Percentiles rank a stretch among this genome's conserved stretches.
phyloP scores from a whole-genome alignment of 2,329 filamentous ascomycete species.

The Cladophialophora exuberans region DNA sequence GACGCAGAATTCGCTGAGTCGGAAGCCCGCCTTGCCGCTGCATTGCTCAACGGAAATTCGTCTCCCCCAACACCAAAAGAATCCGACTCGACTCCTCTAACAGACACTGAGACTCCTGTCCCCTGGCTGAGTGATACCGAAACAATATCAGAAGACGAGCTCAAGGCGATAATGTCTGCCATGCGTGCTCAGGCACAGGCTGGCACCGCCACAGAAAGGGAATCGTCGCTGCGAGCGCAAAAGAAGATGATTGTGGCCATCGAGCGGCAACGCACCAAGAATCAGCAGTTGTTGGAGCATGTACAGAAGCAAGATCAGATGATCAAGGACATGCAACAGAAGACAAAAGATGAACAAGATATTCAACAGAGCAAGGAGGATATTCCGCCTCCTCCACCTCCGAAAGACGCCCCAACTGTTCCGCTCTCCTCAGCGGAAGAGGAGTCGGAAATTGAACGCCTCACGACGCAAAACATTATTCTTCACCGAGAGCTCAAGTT shows the following conservation, averaged over 20 bases:
- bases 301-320: conserved; percentile 29
- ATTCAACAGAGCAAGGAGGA: conserved; percentile 10
- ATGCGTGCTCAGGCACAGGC: conserved; percentile 32
- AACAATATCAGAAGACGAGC: conserved; percentile 32
- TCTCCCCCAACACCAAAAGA: background rate
- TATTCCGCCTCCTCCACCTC: conserved; percentile 17
- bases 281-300: conserved; percentile 27
- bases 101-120: conserved; percentile 1
- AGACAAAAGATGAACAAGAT: conserved; percentile 12
- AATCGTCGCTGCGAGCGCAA: conserved; percentile 29
- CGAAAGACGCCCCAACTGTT: conserved; percentile 16
- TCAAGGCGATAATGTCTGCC: conserved; percentile 34
- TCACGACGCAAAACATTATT: conserved; percentile 26
- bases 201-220: conserved; percentile 28
- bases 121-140: conserved; percentile 13
- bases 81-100: background rate
- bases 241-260: conserved; percentile 32
- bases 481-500: conserved; percentile 46
- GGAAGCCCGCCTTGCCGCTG: conserved; percentile 32
- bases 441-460: conserved; percentile 26
- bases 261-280: conserved; percentile 30
- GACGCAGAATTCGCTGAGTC: conserved; percentile 30
- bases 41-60: conserved; percentile 23
- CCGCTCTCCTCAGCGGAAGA: conserved; percentile 4
- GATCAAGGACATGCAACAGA: conserved; percentile 27